phyloP scores from a whole-genome alignment of 331 rosid genomes.

The Spiraea crenata region DNA sequence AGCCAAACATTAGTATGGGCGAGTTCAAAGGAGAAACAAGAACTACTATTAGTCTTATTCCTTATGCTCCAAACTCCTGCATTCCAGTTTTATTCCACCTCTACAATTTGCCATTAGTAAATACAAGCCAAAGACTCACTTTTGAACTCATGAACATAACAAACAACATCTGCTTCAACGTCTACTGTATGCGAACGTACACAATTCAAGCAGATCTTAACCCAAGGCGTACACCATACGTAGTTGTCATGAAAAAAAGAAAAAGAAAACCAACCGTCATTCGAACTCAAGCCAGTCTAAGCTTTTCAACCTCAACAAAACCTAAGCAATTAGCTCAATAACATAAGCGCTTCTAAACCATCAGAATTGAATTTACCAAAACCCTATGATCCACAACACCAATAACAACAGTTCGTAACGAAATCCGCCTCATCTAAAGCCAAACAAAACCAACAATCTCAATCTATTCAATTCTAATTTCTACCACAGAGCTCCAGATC shows the following conservation, averaged over 20 bases:
- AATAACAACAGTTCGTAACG: neutral
- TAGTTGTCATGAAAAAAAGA: no score
- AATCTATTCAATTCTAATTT: neutral
- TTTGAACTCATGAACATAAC: no score
- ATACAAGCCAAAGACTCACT: no score
- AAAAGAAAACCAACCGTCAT: no score
- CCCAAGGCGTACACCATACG: no score
- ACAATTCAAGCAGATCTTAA: no score
- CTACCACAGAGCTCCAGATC: neutral
- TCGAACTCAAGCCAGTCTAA: no score
- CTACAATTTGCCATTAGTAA: no score
- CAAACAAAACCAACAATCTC: neutral
- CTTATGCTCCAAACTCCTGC: neutral
- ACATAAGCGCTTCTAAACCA: neutral
- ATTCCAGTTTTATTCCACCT: no score
- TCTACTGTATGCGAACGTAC: no score
- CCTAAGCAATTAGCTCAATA: neutral
- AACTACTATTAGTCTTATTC: neutral
- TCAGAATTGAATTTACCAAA: neutral
- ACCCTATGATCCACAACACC: neutral
- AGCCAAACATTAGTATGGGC: neutral
- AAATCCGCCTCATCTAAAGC: neutral
- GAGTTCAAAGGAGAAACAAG: neutral
- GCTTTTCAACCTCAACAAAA: no score
- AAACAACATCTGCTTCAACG: no score